Conservation (phyloP, 371 early-diverging fungal genomes). For the Mucor lusitanicus region DNA sequence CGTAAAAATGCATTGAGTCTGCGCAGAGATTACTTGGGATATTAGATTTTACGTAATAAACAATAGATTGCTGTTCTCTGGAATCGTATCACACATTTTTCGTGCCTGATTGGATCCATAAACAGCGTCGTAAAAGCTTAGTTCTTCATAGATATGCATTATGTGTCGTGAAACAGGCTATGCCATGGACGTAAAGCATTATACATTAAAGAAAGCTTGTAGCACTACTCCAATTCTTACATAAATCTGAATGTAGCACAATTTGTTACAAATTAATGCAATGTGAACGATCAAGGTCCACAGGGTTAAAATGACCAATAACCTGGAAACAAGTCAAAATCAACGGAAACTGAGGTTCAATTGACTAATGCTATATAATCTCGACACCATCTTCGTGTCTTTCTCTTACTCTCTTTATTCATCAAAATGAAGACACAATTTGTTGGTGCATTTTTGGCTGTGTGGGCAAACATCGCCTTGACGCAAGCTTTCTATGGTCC, state of each 20-base stretch:
- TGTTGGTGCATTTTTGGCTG: slow-evolving; percentile 13
- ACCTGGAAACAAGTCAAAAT: neutral
- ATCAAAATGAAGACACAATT: slow-evolving; percentile 15
- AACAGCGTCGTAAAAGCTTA: neutral
- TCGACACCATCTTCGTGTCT: neutral
- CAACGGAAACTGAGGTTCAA: neutral
- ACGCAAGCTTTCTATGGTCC: slow-evolving; percentile 50
- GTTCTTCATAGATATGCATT: neutral
- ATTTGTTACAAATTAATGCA: neutral
- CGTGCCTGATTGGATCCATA: neutral
- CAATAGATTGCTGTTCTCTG: neutral
- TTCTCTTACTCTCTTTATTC: neutral
- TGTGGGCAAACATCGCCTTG: slow-evolving; percentile 20
- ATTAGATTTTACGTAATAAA: slow-evolving; percentile 14
- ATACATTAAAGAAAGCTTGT: neutral
- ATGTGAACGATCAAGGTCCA: neutral
- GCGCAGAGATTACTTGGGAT: slow-evolving; percentile 36
- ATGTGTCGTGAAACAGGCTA: neutral
- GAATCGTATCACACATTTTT: neutral
- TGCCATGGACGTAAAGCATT: neutral
- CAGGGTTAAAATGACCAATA: neutral
- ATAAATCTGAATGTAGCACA: neutral
- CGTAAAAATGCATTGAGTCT: slow-evolving; percentile 23
- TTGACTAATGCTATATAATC: neutral
- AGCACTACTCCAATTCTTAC: neutral